A percentile compares a stretch with the other conserved stretches of the same genome.
Evolutionary conservation across 2,329 filamentous ascomycete species (phyloP).

Genomic region (Coniella lustricola): DNA sequence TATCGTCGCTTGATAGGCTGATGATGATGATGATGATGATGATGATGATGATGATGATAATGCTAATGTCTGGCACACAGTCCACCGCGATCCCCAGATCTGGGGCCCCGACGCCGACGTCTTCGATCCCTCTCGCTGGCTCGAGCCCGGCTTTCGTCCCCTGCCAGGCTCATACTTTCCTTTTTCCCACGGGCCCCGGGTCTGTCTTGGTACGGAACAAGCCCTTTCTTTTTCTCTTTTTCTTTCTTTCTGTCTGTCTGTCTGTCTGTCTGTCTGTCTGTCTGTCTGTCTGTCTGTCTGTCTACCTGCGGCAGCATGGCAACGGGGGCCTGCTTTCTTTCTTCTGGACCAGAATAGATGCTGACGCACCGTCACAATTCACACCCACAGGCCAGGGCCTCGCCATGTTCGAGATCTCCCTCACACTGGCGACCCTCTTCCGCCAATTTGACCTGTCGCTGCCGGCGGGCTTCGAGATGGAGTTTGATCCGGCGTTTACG

Average conservation of each 20-base stretch:
- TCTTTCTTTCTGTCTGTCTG: no score
- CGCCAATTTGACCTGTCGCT: neutral
- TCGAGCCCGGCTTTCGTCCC: neutral
- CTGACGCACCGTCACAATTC: neutral
- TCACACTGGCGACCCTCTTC: neutral
- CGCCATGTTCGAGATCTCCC: neutral
- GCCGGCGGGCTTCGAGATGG: neutral
- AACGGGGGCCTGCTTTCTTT: neutral
- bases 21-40: no score
- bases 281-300: no score
- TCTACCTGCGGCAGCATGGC: no score
- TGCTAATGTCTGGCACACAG: no score
- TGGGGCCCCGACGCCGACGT: neutral
- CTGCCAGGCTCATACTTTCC: slow-evolving; percentile 1
- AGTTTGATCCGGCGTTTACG: slow-evolving; percentile 1
- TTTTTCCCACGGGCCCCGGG: neutral
- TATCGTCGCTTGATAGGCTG: no score
- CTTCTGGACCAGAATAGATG: neutral
- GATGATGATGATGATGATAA: no score
- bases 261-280: no score
- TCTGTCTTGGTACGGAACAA: neutral
- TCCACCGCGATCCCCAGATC: slow-evolving; percentile 1
- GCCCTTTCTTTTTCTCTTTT: neutral
- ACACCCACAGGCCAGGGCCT: neutral
- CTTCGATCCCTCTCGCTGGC: slow-evolving; percentile 1